Conservation (phyloP, 1,139 yeast species). For the Yamadazyma mexicana region DNA sequence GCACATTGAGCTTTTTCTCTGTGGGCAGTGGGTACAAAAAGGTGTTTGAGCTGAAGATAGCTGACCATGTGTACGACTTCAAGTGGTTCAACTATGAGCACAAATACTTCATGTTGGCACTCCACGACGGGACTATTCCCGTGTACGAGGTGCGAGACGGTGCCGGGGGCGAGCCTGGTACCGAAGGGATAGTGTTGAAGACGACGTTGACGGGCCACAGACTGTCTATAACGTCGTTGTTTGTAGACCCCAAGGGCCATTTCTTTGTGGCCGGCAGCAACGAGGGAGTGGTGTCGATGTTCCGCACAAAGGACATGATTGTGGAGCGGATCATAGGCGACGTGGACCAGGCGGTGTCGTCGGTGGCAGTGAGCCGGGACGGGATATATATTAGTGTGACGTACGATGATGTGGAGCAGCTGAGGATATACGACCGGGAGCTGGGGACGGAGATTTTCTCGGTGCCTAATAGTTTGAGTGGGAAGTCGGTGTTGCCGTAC, state of each 20-base stretch:
- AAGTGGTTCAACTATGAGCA: slow-evolving; percentile 37
- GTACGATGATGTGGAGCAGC: slow-evolving; percentile 40
- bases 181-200: slow-evolving; percentile 22
- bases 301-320: slow-evolving; percentile 52
- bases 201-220: slow-evolving; percentile 49
- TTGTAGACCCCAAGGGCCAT: slow-evolving; percentile 59
- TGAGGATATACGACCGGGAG: slow-evolving; percentile 39
- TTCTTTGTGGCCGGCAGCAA: slow-evolving; percentile 61
- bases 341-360: slow-evolving; percentile 50
- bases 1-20: slow-evolving; percentile 26
- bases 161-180: background rate
- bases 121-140: slow-evolving; percentile 35
- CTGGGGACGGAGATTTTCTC: slow-evolving; percentile 32
- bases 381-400: slow-evolving; percentile 48
- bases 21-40: slow-evolving; percentile 27
- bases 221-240: slow-evolving; percentile 50
- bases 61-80: slow-evolving; percentile 37
- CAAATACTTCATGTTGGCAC: slow-evolving; percentile 36
- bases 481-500: slow-evolving; percentile 32
- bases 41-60: slow-evolving; percentile 23
- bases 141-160: slow-evolving; percentile 22
- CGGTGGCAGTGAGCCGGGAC: slow-evolving; percentile 45
- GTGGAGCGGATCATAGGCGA: slow-evolving; percentile 44
- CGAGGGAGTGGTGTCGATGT: slow-evolving; percentile 68
- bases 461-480: slow-evolving; percentile 38